A percentile compares a stretch with the other conserved stretches of the same genome.
Conservation (phyloP, 257 asterid genomes). For the Nicotiana knightiana region DNA sequence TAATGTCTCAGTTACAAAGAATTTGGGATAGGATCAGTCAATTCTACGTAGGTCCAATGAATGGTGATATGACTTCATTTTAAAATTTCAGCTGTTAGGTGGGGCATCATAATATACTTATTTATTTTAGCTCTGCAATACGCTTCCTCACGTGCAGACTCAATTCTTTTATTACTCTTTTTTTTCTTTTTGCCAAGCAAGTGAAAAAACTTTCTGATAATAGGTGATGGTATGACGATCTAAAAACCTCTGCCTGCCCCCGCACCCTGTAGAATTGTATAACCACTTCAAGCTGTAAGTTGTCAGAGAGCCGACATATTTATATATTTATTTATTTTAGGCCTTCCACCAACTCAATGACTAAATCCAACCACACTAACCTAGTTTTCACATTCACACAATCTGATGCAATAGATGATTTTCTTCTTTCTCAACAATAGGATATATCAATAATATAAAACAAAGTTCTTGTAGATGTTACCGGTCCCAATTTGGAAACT, state of each 20-base stretch:
- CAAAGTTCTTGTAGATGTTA: conserved; percentile 22
- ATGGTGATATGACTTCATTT: not conserved
- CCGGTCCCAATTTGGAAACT: conserved; percentile 99
- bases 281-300: not conserved
- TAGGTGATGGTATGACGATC: not conserved
- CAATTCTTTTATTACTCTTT: not conserved
- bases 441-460: not conserved
- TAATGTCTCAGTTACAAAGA: not conserved
- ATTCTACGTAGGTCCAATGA: not conserved
- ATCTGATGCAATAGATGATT: not conserved
- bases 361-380: not conserved
- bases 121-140: not conserved
- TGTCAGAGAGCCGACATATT: not conserved
- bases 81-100: not conserved
- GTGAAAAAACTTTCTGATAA: not conserved
- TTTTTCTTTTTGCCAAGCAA: not conserved
- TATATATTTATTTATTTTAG: not conserved
- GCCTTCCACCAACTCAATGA: not conserved
- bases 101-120: not conserved
- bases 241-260: not conserved
- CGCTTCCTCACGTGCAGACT: not conserved
- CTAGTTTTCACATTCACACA: not conserved
- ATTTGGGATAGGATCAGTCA: not conserved
- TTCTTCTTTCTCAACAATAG: not conserved
- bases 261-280: not conserved